Base-by-base conservation (phyloP, 306 rosid genomes). In the Citrullus colocynthis region DNA sequence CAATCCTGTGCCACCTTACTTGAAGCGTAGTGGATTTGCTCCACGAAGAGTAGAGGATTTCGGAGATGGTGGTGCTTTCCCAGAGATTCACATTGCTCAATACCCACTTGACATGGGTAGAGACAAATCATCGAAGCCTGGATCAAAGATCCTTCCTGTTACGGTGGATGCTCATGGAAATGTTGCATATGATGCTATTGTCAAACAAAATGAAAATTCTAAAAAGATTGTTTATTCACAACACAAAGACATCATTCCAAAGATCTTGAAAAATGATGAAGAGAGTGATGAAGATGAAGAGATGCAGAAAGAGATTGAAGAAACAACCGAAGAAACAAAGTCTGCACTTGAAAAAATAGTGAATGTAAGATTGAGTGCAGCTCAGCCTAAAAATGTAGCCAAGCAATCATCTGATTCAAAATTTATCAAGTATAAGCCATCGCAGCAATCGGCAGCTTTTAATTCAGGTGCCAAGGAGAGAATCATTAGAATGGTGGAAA, bases 101-200 rank as follows among this genome's bases (percentile, higher is more conserved):
- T 94, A 94, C 81, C 98, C 97, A 0, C 95, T 89, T 9, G 97
- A 89, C 77, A 88, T 94, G 95, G 98, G 97, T 24, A 82, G 96
- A 78, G 80, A 89, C 56, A 90, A 79, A 77, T 79, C 86, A 0
- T 75, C 85, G 0, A 90, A 94, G 84, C 91, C 90, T 0, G 91
- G 90, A 5, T 88, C 92, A 0, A 87, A 90, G 76, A 88, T 94
- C 66, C 93, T 94, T 58, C 96, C 97, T 0, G 88, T 94, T 7
- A 85, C 96, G 0, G 97, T 94, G 20, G 96, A 94, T 79, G 94
- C 93, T 7, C 89, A 83, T 2, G 97, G 97, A 10, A 92, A 90
- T 32, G 90, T 94, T 59, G 94, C 96, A 0, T 91, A 94, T 62
- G 98, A 94, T 80, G 97, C 97, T 20, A 89, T 91, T 64, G 96